phyloP scores from a whole-genome alignment of 192 early-diverging fungal species.

The Coemansia aciculifera region DNA sequence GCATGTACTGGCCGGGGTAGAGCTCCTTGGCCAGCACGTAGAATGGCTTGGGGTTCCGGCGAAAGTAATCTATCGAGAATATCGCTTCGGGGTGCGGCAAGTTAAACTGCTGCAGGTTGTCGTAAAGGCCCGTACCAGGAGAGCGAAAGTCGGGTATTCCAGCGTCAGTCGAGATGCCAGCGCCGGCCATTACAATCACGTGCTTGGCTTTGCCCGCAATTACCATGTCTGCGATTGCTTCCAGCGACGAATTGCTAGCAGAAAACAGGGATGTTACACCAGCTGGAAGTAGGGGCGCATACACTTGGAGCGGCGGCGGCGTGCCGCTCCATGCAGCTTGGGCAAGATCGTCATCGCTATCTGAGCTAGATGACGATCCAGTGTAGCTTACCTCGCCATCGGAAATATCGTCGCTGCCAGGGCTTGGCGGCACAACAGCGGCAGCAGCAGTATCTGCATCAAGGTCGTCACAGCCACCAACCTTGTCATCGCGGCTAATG shows the following conservation, averaged over 20 bases:
- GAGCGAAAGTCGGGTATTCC: slow-evolving; percentile 94
- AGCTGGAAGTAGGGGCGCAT: slow-evolving; percentile 16
- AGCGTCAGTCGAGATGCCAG: slow-evolving; percentile 75
- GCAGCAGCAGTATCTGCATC: neutral
- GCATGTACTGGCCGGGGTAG: slow-evolving; percentile 75
- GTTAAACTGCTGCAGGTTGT: slow-evolving; percentile 84
- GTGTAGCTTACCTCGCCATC: slow-evolving; percentile 13
- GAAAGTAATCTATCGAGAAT: slow-evolving; percentile 91
- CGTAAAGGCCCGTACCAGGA: slow-evolving; percentile 89
- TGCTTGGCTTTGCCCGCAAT: slow-evolving; percentile 24
- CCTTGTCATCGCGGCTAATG: neutral
- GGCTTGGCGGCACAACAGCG: slow-evolving; percentile 5
- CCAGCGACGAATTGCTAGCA: slow-evolving; percentile 18
- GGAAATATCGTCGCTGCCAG: slow-evolving; percentile 4
- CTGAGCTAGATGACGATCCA: slow-evolving; percentile 20
- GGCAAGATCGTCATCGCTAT: slow-evolving; percentile 9
- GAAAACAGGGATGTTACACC: slow-evolving; percentile 22
- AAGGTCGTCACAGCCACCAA: neutral
- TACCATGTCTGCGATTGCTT: slow-evolving; percentile 34
- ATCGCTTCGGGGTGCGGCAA: slow-evolving; percentile 94
- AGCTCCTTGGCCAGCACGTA: slow-evolving; percentile 88
- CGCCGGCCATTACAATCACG: slow-evolving; percentile 90
- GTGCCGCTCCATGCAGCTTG: neutral
- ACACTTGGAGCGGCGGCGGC: slow-evolving; percentile 11
- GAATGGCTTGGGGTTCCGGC: slow-evolving; percentile 83